Evolutionary conservation across 306 rosid genomes (phyloP).

Genomic region (Crotalaria pallida): DNA sequence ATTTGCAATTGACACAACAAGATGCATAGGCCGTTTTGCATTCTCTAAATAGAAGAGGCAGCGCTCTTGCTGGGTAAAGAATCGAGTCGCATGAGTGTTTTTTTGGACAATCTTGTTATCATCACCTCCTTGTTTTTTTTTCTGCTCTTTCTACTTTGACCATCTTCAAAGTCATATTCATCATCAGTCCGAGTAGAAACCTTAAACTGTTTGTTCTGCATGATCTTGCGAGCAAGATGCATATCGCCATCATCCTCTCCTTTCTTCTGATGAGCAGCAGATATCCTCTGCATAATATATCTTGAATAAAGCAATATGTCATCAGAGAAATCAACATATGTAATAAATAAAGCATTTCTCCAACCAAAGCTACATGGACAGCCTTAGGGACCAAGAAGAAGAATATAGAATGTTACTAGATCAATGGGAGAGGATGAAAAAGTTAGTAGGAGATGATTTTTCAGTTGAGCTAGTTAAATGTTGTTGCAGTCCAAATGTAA

Average conservation of each 20-base stretch:
- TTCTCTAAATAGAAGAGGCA: constrained; percentile 83
- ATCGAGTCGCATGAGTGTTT: constrained; percentile 31
- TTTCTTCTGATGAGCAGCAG: constrained; percentile 46
- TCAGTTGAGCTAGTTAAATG: neutral
- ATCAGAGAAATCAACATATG: constrained; percentile 2
- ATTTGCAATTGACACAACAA: constrained; percentile 73
- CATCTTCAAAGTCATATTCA: constrained; percentile 79
- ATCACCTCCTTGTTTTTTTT: constrained; percentile 56
- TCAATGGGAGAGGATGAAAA: neutral
- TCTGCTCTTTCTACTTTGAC: constrained; percentile 52
- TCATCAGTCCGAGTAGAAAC: constrained; percentile 68
- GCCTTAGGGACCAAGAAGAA: neutral
- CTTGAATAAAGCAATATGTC: constrained; percentile 33
- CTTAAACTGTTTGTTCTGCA: constrained; percentile 69
- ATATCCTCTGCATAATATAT: constrained; percentile 37
- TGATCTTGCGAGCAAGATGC: constrained; percentile 77
- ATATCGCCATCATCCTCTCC: constrained; percentile 75
- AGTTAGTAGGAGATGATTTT: neutral
- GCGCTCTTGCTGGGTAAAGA: constrained; percentile 67
- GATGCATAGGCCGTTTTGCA: constrained; percentile 74
- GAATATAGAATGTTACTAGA: neutral
- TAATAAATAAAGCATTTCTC: neutral
- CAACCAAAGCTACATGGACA: neutral
- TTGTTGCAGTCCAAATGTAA: neutral
- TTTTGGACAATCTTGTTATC: constrained; percentile 45